Percentiles rank a stretch among this genome's conserved stretches.
phyloP scores from a whole-genome alignment of 1,284 basidiomycete genomes.

The Malassezia sp. region DNA sequence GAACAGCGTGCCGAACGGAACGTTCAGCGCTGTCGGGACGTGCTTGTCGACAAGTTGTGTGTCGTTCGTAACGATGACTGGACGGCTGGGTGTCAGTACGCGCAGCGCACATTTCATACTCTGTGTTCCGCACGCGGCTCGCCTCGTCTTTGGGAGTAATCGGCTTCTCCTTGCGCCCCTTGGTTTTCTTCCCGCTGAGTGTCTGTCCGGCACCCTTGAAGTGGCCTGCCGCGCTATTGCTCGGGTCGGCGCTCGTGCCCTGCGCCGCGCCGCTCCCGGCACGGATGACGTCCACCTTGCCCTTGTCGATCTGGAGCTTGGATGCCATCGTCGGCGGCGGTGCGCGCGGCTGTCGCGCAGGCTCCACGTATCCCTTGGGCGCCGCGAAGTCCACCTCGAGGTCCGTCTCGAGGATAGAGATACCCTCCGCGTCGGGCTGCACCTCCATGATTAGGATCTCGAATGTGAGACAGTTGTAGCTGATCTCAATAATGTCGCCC shows the following conservation, averaged over 20 bases:
- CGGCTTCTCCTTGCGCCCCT: conserved; percentile 39
- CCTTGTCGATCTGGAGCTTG: conserved; percentile 77
- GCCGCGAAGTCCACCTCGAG: conserved; percentile 64
- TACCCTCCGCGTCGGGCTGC: conserved; percentile 62
- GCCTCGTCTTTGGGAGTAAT: conserved; percentile 36
- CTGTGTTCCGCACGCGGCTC: conserved; percentile 40
- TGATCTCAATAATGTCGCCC: conserved; percentile 50
- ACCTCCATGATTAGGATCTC: conserved; percentile 93
- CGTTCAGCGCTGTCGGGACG: conserved; percentile 75
- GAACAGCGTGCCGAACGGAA: conserved; percentile 62
- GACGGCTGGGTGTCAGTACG: conserved; percentile 54
- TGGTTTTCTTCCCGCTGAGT: conserved; percentile 43
- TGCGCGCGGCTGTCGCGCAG: conserved; percentile 63
- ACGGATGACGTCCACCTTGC: conserved; percentile 30
- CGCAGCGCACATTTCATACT: conserved; percentile 22
- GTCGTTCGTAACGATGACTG: conserved; percentile 71
- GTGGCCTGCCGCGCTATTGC: conserved; percentile 16
- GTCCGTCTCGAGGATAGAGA: conserved; percentile 87
- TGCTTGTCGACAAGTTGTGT: conserved; percentile 61
- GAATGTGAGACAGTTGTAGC: conserved; percentile 66
- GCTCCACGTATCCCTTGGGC: conserved; percentile 67
- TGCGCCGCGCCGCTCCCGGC: conserved; percentile 1
- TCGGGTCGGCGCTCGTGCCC: conserved; percentile 16
- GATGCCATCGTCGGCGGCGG: conserved; percentile 87
- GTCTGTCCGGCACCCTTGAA: conserved; percentile 41